Percentiles rank a stretch among this genome's conserved stretches.
Evolutionary conservation across 2,329 filamentous ascomycete genomes (phyloP).

Genomic region (Diaporthe longicolla): DNA sequence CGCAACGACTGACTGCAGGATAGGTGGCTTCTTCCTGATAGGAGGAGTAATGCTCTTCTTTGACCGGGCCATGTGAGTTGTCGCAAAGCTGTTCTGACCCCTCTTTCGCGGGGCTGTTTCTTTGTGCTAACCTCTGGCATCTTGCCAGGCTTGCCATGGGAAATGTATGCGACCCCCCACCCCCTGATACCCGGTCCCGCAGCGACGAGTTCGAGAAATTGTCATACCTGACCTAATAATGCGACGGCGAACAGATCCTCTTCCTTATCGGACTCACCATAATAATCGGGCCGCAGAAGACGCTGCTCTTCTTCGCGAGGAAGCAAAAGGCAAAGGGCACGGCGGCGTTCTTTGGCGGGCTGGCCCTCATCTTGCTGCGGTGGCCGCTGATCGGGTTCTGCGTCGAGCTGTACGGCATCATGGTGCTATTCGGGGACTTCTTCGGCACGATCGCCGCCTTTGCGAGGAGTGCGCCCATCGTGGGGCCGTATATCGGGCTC

Average conservation of each 20-base stretch:
- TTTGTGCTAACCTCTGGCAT: constrained; percentile 13
- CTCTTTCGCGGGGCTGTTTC: not conserved
- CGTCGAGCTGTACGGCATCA: constrained; percentile 92
- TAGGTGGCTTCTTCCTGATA: constrained; percentile 94
- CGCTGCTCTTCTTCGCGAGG: constrained; percentile 92
- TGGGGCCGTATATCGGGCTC: constrained; percentile 88
- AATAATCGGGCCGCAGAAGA: constrained; percentile 94
- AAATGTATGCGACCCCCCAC: constrained; percentile 72
- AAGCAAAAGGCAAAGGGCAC: constrained; percentile 94
- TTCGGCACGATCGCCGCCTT: constrained; percentile 92
- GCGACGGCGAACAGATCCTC: constrained; percentile 78
- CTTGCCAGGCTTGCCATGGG: constrained; percentile 89
- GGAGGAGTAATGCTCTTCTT: constrained; percentile 98
- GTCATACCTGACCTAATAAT: constrained; percentile 15
- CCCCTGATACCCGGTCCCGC: constrained; percentile 31
- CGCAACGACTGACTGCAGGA: constrained; percentile 38
- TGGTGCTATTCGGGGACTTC: constrained; percentile 96
- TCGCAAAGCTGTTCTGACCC: constrained; percentile 7
- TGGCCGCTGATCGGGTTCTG: constrained; percentile 94
- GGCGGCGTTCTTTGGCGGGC: constrained; percentile 86
- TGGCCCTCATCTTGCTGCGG: constrained; percentile 86
- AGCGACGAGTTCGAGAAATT: not conserved
- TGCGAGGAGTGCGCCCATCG: constrained; percentile 84
- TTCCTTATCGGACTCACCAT: constrained; percentile 97
- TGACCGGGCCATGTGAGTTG: constrained; percentile 89